Percentiles rank a stretch among this genome's conserved stretches.
Evolutionary conservation across 2,329 filamentous ascomycete genomes (phyloP).

Genomic region (Periconia sp.): DNA sequence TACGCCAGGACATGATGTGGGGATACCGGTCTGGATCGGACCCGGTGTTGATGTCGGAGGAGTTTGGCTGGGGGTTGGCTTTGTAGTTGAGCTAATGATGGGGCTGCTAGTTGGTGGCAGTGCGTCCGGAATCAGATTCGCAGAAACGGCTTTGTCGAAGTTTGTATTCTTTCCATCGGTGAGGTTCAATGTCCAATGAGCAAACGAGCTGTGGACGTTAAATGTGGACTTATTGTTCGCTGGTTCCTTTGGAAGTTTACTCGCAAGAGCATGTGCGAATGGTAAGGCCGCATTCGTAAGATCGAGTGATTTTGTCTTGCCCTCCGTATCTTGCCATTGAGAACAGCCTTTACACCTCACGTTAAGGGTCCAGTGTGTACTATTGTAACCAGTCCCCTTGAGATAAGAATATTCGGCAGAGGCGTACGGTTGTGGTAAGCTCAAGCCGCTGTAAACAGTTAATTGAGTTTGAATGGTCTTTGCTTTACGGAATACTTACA

Average conservation of each 20-base stretch:
- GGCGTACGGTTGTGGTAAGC: constrained; percentile 33
- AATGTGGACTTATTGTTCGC: constrained; percentile 39
- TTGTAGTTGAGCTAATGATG: constrained; percentile 15
- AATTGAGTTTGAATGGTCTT: constrained; percentile 3
- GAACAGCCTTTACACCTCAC: constrained; percentile 39
- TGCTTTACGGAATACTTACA: constrained; percentile 41
- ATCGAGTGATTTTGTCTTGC: constrained; percentile 24
- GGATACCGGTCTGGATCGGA: constrained; percentile 25
- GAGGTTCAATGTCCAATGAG: constrained; percentile 34
- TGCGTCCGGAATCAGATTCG: constrained; percentile 23
- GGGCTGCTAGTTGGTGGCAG: constrained; percentile 19
- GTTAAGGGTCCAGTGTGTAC: constrained; percentile 39
- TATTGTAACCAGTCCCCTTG: constrained; percentile 38
- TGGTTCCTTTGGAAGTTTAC: constrained; percentile 25
- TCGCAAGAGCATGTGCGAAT: constrained; percentile 33
- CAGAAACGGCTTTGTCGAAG: constrained; percentile 31
- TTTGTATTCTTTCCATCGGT: constrained; percentile 28
- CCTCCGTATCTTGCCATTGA: constrained; percentile 35
- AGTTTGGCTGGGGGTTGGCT: constrained; percentile 15
- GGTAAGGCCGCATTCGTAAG: constrained; percentile 21
- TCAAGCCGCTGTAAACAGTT: constrained; percentile 28
- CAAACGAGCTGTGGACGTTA: constrained; percentile 36
- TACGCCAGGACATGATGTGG: constrained; percentile 26
- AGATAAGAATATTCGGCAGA: constrained; percentile 36
- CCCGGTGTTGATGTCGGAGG: constrained; percentile 14